A percentile compares a stretch with the other conserved stretches of the same genome.
These are phyloP conservation scores for Novymonas esmeraldas DNA, from an alignment of 208 protist species.

Conservation along the genomic window DNA sequence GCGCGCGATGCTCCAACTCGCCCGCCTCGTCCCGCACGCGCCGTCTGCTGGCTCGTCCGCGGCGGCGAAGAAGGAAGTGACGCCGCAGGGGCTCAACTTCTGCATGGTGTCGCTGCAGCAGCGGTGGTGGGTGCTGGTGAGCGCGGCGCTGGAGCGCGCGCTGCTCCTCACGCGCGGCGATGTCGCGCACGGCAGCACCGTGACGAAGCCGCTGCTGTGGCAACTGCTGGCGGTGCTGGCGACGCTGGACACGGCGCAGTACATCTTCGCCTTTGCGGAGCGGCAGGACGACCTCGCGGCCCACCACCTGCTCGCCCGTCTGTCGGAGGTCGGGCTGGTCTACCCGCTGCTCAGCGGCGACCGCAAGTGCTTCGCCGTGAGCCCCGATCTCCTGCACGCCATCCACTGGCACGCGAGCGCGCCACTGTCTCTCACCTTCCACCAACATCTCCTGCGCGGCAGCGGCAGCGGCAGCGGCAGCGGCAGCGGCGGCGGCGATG, in stretches of 20 bases:
- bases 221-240: slow-evolving; percentile 79
- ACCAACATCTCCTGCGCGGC: slow-evolving; percentile 33
- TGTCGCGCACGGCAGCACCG: slow-evolving; percentile 2
- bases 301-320: slow-evolving; percentile 70
- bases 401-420: slow-evolving; percentile 65
- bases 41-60: background rate
- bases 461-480: background rate
- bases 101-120: slow-evolving; percentile 86
- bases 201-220: slow-evolving; percentile 59
- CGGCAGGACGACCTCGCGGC: slow-evolving; percentile 51
- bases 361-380: slow-evolving; percentile 71
- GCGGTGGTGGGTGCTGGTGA: slow-evolving; percentile 87
- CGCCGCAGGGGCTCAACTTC: slow-evolving; percentile 75
- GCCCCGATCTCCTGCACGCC: slow-evolving; percentile 79
- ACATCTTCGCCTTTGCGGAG: slow-evolving; percentile 67
- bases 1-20: slow-evolving; percentile 55
- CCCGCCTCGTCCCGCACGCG: slow-evolving; percentile 45
- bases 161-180: slow-evolving; percentile 33
- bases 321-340: slow-evolving; percentile 82
- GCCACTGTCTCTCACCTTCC: slow-evolving; percentile 61
- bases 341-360: slow-evolving; percentile 60
- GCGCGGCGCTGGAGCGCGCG: slow-evolving; percentile 73
- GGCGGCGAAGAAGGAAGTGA: slow-evolving; percentile 31
- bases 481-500: slow-evolving; percentile 4
- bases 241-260: slow-evolving; percentile 51